Base-by-base conservation (phyloP, 768 basidiomycete species). In the Agrocybe pediades region DNA sequence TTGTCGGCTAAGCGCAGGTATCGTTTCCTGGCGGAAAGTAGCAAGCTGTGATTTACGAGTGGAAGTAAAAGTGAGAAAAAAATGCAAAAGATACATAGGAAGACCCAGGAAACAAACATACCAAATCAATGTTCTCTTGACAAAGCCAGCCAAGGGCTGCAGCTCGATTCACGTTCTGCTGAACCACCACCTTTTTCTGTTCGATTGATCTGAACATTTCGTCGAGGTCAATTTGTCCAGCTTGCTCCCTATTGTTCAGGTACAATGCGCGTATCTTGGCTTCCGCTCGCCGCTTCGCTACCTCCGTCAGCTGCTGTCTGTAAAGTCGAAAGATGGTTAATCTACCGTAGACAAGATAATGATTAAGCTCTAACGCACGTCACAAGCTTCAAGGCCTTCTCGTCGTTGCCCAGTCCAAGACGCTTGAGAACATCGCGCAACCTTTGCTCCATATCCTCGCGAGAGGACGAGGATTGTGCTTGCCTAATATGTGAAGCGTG, bases 91-190 rank as follows among this genome's bases (percentile, higher is more conserved):
- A 42, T 30, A 6, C 17, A 20, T 21, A 33, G n/a, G n/a, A n/a
- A n/a, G n/a, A n/a, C n/a, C n/a, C n/a, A 42, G 11, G 21, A 6
- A 3, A 24, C 17, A 3, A 30, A 60, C 66, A 36, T 27, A 65
- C 68, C 36, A 65, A 55, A 30, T 63, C 56, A 41, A 66, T 63
- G 16, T 64, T 59, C 24, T 65, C 62, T 36, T 68, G 65, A 50
- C 65, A 68, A 40, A 65, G 43, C 59, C 61, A 66, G 9, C 60
- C 65, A 9, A 69, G 48, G 9, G 60, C 64, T 5, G 67, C 55
- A 9, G 59, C 59, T 16, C 55, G 60, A 41, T 68, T 57, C 6
- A 67, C 56, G 11, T 62, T 33, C 25, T 42, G 46, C 41, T 70
- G 66, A 20, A 67, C 46, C 19, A 55, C 46, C 24, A 46, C 57